A percentile compares a stretch with the other conserved stretches of the same genome.
Conservation (phyloP, 176 grass and related monocot genomes). For the Oryza nivara region DNA sequence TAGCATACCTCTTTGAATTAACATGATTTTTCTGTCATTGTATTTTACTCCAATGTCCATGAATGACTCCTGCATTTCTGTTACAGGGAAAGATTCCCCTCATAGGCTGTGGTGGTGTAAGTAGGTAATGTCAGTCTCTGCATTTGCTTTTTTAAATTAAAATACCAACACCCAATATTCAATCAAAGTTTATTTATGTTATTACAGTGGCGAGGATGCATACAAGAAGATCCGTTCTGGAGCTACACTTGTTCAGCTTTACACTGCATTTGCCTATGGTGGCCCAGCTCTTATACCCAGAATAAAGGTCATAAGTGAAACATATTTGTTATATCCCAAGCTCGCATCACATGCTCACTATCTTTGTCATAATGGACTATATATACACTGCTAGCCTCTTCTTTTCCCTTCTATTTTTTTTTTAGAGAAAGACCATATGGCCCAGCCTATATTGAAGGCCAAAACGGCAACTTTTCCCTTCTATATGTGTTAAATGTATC, state of each 20-base stretch:
- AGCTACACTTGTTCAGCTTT: slow-evolving; percentile 92
- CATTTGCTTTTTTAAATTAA: slow-evolving; percentile 11
- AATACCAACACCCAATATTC: slow-evolving; percentile 25
- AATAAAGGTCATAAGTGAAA: slow-evolving; percentile 71
- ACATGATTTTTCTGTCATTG: slow-evolving; percentile 24
- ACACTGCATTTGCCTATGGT: slow-evolving; percentile 82
- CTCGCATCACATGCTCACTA: background rate
- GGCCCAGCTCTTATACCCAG: slow-evolving; percentile 90
- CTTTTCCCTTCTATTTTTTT: background rate
- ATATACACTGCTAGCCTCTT: background rate
- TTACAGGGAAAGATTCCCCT: slow-evolving; percentile 94
- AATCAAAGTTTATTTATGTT: slow-evolving; percentile 25
- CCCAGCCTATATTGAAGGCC: too few species aligned
- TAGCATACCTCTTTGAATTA: slow-evolving; percentile 13
- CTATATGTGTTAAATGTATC: background rate
- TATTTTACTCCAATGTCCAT: slow-evolving; percentile 20
- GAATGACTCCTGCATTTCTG: slow-evolving; percentile 27
- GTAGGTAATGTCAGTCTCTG: slow-evolving; percentile 60
- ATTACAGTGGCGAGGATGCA: slow-evolving; percentile 84
- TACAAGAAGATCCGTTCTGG: slow-evolving; percentile 97
- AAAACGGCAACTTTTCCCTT: background rate
- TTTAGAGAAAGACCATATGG: too few species aligned
- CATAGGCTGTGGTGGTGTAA: slow-evolving; percentile 87
- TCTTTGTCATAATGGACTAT: background rate
- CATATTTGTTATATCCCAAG: slow-evolving; percentile 14